Percentiles rank a stretch among this genome's conserved stretches.
phyloP scores from a whole-genome alignment of 148 eudicot species.

The Suaeda aralocaspica region DNA sequence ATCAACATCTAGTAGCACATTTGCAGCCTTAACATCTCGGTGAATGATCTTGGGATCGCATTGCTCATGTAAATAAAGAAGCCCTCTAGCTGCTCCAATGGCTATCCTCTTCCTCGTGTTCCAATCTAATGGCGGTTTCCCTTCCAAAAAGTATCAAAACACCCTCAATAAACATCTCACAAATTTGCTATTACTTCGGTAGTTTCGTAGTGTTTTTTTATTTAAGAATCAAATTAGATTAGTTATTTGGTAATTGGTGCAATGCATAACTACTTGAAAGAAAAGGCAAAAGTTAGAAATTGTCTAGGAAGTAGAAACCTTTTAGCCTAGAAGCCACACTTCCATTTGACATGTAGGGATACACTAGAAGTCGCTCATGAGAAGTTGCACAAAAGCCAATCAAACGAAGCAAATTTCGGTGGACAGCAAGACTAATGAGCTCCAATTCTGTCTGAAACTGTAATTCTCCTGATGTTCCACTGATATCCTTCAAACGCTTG shows the following conservation, averaged over 20 bases:
- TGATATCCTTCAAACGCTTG: slow-evolving; percentile 76
- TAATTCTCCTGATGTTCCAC: slow-evolving; percentile 73
- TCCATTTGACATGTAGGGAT: slow-evolving; percentile 97
- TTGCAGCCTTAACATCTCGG: slow-evolving; percentile 94
- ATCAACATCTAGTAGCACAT: slow-evolving; percentile 70
- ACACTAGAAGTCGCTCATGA: slow-evolving; percentile 78
- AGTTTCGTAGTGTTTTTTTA: background rate
- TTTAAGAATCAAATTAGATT: background rate
- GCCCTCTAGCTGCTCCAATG: slow-evolving; percentile 86
- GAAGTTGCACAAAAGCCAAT: slow-evolving; percentile 81
- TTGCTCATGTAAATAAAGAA: slow-evolving; percentile 86
- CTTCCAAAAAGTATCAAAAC: slow-evolving; percentile 27
- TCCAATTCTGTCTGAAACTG: slow-evolving; percentile 91
- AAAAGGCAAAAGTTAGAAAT: slow-evolving; percentile 14
- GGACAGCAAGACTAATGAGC: slow-evolving; percentile 93
- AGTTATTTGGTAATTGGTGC: no score
- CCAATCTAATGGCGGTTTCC: slow-evolving; percentile 86
- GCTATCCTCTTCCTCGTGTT: slow-evolving; percentile 87
- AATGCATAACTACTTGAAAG: background rate
- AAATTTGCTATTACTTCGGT: background rate
- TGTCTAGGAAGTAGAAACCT: slow-evolving; percentile 53
- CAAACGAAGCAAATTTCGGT: slow-evolving; percentile 73
- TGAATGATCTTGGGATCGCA: slow-evolving; percentile 98
- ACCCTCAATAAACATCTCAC: background rate
- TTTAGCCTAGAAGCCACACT: slow-evolving; percentile 91